Conservation (phyloP, 345 rosid genomes). For the Lagerstroemia speciosa region DNA sequence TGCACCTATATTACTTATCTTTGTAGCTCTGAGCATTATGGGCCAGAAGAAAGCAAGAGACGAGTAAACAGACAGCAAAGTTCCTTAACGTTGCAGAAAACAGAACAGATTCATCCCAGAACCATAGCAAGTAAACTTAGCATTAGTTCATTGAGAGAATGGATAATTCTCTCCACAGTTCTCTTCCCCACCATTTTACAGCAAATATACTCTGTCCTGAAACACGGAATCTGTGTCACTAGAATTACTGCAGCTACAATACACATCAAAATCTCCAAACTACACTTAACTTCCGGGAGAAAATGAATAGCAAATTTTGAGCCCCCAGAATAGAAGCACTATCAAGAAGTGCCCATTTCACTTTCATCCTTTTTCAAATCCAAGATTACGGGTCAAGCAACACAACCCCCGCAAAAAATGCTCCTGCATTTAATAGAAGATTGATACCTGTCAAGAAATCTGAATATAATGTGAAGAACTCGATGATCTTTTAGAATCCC, state of each 20-base stretch:
- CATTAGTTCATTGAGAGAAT: constrained; percentile 17
- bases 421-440: constrained; percentile 30
- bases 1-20: too few species aligned
- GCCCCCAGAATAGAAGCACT: neutral
- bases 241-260: constrained; percentile 1
- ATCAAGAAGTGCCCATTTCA: neutral
- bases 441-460: neutral
- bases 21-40: too few species aligned
- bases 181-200: neutral
- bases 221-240: neutral
- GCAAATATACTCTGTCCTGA: too few species aligned
- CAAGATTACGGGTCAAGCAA: constrained; percentile 17
- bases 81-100: neutral
- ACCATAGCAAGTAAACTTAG: neutral
- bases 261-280: constrained; percentile 5
- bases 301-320: neutral
- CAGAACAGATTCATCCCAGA: neutral
- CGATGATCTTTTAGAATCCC: neutral
- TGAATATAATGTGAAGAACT: neutral
- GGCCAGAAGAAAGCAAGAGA: neutral
- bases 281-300: too few species aligned
- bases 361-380: neutral
- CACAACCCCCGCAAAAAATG: constrained; percentile 75
- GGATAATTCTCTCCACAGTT: constrained; percentile 28
- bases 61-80: neutral